Evolutionary conservation across 2,329 filamentous ascomycete species (phyloP).

Genomic region (Epicoccum sorghinum): DNA sequence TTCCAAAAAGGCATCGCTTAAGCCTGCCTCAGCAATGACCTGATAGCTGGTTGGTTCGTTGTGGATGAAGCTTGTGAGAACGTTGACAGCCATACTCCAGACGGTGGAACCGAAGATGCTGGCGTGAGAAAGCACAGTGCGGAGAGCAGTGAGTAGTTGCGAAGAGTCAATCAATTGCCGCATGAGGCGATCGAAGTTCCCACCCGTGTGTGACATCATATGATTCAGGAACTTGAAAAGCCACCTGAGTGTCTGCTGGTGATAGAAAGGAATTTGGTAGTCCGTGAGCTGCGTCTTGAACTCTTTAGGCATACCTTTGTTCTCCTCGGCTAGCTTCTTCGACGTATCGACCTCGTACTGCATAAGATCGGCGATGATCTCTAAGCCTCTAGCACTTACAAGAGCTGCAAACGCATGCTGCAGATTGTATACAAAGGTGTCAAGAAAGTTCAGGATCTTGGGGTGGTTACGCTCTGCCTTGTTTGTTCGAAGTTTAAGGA

Average conservation of each 20-base stretch:
- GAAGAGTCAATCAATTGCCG: conserved; percentile 95
- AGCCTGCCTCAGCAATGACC: conserved; percentile 90
- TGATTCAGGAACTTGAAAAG: conserved; percentile 96
- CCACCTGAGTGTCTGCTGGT: conserved; percentile 92
- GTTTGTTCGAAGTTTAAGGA: conserved; percentile 79
- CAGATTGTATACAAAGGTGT: conserved; percentile 84
- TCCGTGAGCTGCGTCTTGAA: conserved; percentile 85
- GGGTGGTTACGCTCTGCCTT: conserved; percentile 85
- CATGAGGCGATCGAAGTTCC: conserved; percentile 86
- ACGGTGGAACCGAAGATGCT: conserved; percentile 86
- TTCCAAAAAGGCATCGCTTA: conserved; percentile 85
- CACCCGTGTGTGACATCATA: conserved; percentile 82
- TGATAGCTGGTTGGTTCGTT: conserved; percentile 98
- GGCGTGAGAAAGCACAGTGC: conserved; percentile 80
- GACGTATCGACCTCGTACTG: conserved; percentile 77
- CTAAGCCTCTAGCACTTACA: conserved; percentile 81
- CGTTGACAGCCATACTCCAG: conserved; percentile 92
- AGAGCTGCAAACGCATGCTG: conserved; percentile 84
- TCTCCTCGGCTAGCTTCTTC: conserved; percentile 67
- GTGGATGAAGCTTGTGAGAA: conserved; percentile 95
- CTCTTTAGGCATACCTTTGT: conserved; percentile 72
- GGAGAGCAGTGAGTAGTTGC: conserved; percentile 77
- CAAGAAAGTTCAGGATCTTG: conserved; percentile 84
- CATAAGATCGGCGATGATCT: conserved; percentile 87
- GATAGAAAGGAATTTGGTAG: conserved; percentile 90